These are phyloP conservation scores for Apiospora malaysiana DNA, from an alignment of 2,329 filamentous ascomycete genomes.

Conservation along the genomic window DNA sequence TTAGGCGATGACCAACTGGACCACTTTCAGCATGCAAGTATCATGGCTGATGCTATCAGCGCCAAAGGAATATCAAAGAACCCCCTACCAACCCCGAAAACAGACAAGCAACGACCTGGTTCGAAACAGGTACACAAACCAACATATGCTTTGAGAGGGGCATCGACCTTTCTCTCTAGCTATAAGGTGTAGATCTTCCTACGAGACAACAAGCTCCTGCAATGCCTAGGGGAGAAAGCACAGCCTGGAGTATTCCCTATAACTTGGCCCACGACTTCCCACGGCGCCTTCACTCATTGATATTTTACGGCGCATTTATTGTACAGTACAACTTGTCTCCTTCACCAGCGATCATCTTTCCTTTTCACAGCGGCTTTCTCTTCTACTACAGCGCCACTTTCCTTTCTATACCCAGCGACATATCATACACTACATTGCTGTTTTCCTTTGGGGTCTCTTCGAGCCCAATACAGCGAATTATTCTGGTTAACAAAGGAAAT, in stretches of 20 bases:
- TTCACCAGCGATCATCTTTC: not conserved
- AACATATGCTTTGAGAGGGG: not conserved
- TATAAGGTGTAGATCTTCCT: not conserved
- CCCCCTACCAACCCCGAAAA: not conserved
- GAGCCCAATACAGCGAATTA: not conserved
- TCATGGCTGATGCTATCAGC: not conserved
- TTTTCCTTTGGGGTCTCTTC: not conserved
- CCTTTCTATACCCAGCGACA: not conserved
- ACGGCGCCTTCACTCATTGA: not conserved
- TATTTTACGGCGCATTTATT: not conserved
- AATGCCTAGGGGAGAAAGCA: not conserved
- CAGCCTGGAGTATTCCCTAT: not conserved
- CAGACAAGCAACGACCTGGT: not conserved
- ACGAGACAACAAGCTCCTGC: not conserved
- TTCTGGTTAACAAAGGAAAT: not conserved
- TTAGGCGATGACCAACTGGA: not conserved
- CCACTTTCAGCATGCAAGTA: not conserved
- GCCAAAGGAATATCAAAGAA: not conserved
- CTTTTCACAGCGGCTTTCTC: not conserved
- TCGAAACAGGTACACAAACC: not conserved
- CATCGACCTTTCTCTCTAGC: not conserved
- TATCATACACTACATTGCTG: too few relatives aligned
- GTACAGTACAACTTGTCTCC: constrained; percentile 7
- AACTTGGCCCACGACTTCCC: not conserved
- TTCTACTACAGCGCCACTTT: not conserved